Conservation (phyloP, 805 yeast species). For the Candida xiaguanensis region DNA sequence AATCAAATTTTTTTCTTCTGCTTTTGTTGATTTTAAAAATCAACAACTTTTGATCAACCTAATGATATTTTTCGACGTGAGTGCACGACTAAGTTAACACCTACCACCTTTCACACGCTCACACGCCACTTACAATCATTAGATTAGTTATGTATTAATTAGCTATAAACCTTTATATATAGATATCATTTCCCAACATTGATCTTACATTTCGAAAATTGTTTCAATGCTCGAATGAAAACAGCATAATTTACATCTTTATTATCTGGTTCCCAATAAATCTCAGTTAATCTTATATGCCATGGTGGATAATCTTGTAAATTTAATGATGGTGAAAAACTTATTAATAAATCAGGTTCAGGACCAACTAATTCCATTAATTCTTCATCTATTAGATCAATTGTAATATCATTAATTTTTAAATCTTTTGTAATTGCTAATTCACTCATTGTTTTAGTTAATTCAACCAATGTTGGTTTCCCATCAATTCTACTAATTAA, state of each 20-base stretch:
- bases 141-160: no score
- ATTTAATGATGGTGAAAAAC: conserved; percentile 84
- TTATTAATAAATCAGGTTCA: conserved; percentile 88
- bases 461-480: conserved; percentile 81
- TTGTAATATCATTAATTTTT: conserved; percentile 61
- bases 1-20: conserved; percentile 7
- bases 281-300: conserved; percentile 89
- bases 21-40: conserved; percentile 2
- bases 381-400: conserved; percentile 72
- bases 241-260: conserved; percentile 77
- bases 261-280: conserved; percentile 89
- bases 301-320: conserved; percentile 97
- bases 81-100: background rate
- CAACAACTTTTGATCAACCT: background rate
- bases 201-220: conserved; percentile 75
- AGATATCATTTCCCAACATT: conserved; percentile 71
- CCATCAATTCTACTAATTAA: conserved; percentile 80
- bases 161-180: background rate
- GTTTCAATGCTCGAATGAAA: conserved; percentile 72
- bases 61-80: background rate
- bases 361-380: conserved; percentile 70
- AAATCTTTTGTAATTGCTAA: conserved; percentile 61
- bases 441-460: conserved; percentile 82
- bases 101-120: background rate
- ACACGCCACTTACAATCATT: conserved; percentile 6